Evolutionary conservation across 1,139 yeast genomes (phyloP).

Genomic region (Saccharomycopsis crataegensis): DNA sequence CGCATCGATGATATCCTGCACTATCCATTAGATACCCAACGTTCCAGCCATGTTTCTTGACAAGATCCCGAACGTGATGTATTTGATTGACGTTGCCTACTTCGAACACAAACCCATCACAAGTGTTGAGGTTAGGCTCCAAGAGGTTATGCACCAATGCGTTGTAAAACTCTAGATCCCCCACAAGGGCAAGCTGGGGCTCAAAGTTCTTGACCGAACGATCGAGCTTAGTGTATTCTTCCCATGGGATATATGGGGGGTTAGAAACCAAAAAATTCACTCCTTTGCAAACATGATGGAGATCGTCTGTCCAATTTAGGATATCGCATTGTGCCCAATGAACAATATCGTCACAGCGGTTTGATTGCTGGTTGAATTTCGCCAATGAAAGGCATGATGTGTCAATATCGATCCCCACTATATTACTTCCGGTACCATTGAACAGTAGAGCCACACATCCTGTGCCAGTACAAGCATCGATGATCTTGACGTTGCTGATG

Average conservation of each 20-base stretch:
- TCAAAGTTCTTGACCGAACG: constrained; percentile 64
- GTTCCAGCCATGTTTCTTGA: constrained; percentile 23
- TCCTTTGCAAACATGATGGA: neutral
- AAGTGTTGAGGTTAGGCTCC: constrained; percentile 29
- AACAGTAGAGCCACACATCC: constrained; percentile 68
- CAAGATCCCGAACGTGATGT: constrained; percentile 17
- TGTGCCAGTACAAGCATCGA: constrained; percentile 85
- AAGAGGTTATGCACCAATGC: constrained; percentile 43
- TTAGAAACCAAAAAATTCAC: constrained; percentile 64
- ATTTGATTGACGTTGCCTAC: constrained; percentile 32
- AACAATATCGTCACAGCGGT: constrained; percentile 21
- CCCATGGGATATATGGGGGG: constrained; percentile 76
- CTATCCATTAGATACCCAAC: constrained; percentile 26
- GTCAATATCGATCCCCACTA: constrained; percentile 58
- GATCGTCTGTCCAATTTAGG: neutral
- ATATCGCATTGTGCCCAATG: constrained; percentile 26
- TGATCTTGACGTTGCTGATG: constrained; percentile 8
- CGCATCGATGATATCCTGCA: constrained; percentile 28
- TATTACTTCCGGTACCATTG: constrained; percentile 22
- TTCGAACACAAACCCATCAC: constrained; percentile 35
- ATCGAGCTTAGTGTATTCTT: constrained; percentile 39
- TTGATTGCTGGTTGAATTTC: constrained; percentile 32
- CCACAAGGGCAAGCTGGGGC: constrained; percentile 71
- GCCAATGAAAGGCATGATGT: constrained; percentile 46
- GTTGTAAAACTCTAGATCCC: constrained; percentile 63